Percentiles rank a stretch among this genome's conserved stretches.
Conservation (phyloP, 1,284 basidiomycete genomes). For the Sporisorium graminicola region DNA sequence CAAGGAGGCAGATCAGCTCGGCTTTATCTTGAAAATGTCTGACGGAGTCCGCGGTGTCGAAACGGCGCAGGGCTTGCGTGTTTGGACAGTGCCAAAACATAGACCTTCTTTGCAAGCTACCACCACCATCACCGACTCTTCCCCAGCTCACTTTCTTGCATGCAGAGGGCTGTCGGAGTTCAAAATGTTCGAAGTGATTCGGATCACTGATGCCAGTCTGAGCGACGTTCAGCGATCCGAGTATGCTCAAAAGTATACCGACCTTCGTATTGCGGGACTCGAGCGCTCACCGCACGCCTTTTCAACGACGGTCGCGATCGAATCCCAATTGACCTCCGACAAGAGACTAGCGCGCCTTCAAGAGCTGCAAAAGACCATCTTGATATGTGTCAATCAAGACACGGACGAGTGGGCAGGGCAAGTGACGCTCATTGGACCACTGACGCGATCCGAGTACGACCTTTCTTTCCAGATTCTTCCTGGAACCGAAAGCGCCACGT, state of each 20-base stretch:
- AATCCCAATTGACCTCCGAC: conserved; percentile 5
- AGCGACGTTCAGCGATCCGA: conserved; percentile 3
- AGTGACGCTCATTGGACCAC: conserved; percentile 18
- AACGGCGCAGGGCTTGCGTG: neutral
- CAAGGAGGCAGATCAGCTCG: neutral
- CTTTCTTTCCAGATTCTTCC: conserved; percentile 9
- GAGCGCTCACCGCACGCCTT: conserved; percentile 29
- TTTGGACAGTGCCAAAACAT: neutral
- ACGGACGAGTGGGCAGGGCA: conserved; percentile 18
- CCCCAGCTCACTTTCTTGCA: neutral
- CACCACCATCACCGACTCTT: neutral
- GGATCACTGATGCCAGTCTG: conserved; percentile 14
- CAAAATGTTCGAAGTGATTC: conserved; percentile 14
- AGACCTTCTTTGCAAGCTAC: neutral
- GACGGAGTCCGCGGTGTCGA: conserved; percentile 5
- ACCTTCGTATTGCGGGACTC: conserved; percentile 17
- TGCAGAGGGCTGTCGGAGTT: too few relatives aligned
- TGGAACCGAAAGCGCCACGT: neutral
- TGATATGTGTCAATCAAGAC: conserved; percentile 9
- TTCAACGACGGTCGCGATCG: conserved; percentile 18
- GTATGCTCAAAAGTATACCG: conserved; percentile 16
- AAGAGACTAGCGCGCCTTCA: conserved; percentile 14
- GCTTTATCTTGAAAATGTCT: conserved; percentile 6
- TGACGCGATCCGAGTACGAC: conserved; percentile 13
- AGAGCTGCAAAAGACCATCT: conserved; percentile 15